Evolutionary conservation across 2,329 filamentous ascomycete genomes (phyloP).

Genomic region (Lasiodiplodia hormozganensis): DNA sequence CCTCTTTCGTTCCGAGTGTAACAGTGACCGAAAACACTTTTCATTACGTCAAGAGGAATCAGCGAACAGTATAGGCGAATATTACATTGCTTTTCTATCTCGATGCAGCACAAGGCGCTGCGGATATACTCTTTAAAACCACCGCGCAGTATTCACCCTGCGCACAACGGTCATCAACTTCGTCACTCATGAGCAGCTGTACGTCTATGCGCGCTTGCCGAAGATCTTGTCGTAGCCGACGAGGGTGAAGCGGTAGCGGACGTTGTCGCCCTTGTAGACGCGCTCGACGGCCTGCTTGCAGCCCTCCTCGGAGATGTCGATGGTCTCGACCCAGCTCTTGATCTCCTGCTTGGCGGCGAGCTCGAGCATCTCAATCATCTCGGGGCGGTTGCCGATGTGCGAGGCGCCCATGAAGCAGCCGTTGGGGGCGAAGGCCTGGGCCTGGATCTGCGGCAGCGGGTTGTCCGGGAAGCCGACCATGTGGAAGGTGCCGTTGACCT

Average conservation of each 20-base stretch:
- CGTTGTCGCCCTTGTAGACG: constrained; percentile 71
- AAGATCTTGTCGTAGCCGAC: constrained; percentile 73
- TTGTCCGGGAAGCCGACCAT: constrained; percentile 82
- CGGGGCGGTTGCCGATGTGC: constrained; percentile 58
- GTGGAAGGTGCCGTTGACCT: constrained; percentile 82
- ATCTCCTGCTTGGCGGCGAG: constrained; percentile 59
- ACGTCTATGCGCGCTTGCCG: constrained; percentile 49
- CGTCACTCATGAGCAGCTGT: constrained; percentile 7
- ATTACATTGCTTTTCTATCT: constrained; percentile 27
- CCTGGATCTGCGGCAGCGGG: constrained; percentile 72
- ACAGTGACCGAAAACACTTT: neutral
- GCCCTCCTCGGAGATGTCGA: constrained; percentile 74
- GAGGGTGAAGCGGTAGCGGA: constrained; percentile 75
- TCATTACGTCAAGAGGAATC: neutral
- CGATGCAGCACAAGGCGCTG: neutral
- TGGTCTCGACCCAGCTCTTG: constrained; percentile 65
- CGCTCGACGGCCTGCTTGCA: constrained; percentile 74
- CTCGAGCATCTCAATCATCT: constrained; percentile 60
- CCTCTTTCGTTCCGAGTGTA: neutral
- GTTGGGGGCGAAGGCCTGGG: constrained; percentile 77
- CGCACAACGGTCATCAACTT: constrained; percentile 7
- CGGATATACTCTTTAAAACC: constrained; percentile 1
- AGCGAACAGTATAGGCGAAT: neutral
- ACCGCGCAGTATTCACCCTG: neutral
- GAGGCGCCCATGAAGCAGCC: constrained; percentile 64